These are phyloP conservation scores for Talaromyces proteolyticus DNA, from an alignment of 495 filamentous ascomycete species.

Conservation along the genomic window DNA sequence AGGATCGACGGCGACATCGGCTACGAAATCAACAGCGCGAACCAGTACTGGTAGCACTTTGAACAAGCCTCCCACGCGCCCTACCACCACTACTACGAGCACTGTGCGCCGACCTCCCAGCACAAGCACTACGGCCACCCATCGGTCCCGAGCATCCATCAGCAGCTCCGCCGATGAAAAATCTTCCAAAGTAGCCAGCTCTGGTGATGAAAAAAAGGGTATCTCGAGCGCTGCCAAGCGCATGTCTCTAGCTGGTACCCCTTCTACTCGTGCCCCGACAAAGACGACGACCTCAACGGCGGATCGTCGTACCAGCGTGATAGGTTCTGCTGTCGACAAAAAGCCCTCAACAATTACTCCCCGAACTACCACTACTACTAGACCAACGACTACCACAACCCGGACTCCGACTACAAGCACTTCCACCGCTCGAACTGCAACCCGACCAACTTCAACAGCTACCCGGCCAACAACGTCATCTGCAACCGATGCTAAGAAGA, in stretches of 20 bases:
- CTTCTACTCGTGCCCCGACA: conserved; percentile 26
- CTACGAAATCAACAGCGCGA: conserved; percentile 26
- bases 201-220: conserved; percentile 39
- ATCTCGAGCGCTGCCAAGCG: conserved; percentile 41
- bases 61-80: conserved; percentile 40
- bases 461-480: conserved; percentile 17
- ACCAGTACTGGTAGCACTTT: conserved; percentile 27
- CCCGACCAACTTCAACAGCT: conserved; percentile 18
- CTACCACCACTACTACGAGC: conserved; percentile 28
- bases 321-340: conserved; percentile 29
- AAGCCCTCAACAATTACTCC: conserved; percentile 19
- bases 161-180: conserved; percentile 47
- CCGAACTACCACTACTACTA: conserved; percentile 23
- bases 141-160: conserved; percentile 38
- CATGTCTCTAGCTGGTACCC: conserved; percentile 35
- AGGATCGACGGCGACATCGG: conserved; percentile 9
- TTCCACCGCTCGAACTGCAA: conserved; percentile 20
- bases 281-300: conserved; percentile 29
- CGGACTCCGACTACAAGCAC: conserved; percentile 23
- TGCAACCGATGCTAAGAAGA: conserved; percentile 24
- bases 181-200: conserved; percentile 22
- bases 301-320: conserved; percentile 37
- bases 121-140: conserved; percentile 33
- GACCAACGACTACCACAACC: conserved; percentile 18
- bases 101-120: conserved; percentile 32